Evolutionary conservation across 345 rosid species (phyloP).

Genomic region (Trapa bicornis): DNA sequence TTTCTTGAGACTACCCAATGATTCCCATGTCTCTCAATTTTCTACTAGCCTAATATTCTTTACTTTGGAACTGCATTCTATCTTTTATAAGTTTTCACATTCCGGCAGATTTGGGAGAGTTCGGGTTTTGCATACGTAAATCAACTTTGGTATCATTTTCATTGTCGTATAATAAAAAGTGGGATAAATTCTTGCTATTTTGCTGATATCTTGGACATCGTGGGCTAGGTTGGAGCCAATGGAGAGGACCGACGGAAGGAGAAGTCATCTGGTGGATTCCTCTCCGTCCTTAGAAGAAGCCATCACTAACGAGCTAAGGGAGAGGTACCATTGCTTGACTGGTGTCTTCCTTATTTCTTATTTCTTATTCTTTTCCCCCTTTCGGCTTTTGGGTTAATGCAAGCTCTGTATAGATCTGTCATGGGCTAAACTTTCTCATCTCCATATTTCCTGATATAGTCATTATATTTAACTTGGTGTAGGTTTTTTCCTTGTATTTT

Average conservation of each 20-base stretch:
- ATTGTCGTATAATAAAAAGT: not conserved
- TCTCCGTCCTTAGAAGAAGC: constrained; percentile 76
- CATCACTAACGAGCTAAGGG: constrained; percentile 29
- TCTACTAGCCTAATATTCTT: not conserved
- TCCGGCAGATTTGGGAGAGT: not conserved
- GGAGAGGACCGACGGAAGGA: constrained; percentile 61
- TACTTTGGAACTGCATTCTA: not conserved
- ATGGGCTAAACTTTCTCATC: not conserved
- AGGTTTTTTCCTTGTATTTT: not conserved
- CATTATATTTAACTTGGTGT: not conserved
- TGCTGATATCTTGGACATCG: not conserved
- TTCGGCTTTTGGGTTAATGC: not conserved
- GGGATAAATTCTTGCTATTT: not conserved
- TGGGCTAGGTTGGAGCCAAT: constrained; percentile 51
- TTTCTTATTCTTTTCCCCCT: not conserved
- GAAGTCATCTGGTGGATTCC: constrained; percentile 56
- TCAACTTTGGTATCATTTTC: not conserved
- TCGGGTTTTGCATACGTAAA: not conserved
- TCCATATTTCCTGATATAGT: not conserved
- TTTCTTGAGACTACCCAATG: not conserved
- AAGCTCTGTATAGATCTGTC: not conserved
- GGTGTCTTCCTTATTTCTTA: not conserved
- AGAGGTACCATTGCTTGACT: not conserved
- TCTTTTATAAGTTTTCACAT: not conserved
- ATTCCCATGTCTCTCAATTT: not conserved